phyloP scores from a whole-genome alignment of 2,329 filamentous ascomycete genomes.

The Endoconidiophora laricicola region DNA sequence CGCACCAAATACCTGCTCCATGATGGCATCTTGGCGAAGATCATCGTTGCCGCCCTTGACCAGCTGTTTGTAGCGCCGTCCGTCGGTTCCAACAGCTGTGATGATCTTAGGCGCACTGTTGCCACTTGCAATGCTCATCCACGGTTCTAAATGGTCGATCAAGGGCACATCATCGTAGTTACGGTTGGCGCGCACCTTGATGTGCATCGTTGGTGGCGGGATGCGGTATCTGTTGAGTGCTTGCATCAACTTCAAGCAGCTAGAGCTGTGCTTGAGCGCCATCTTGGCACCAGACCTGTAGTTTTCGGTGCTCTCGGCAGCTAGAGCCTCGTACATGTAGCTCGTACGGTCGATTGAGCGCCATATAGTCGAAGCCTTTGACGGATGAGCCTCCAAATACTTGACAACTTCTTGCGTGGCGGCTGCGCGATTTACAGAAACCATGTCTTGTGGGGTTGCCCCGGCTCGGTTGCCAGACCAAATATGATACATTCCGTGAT shows the following conservation, averaged over 20 bases:
- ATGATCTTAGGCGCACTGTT: conserved; percentile 90
- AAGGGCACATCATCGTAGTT: conserved; percentile 63
- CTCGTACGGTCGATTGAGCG: conserved; percentile 57
- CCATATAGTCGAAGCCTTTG: conserved; percentile 41
- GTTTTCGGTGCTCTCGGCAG: conserved; percentile 45
- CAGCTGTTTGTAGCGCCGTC: conserved; percentile 68
- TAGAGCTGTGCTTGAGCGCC: conserved; percentile 42
- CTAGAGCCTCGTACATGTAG: conserved; percentile 46
- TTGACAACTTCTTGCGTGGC: conserved; percentile 56
- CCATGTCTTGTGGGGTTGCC: conserved; percentile 53
- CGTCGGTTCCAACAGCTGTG: conserved; percentile 63
- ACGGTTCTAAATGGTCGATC: conserved; percentile 54
- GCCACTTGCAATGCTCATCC: conserved; percentile 73
- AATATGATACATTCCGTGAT: conserved; percentile 94
- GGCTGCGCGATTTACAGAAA: conserved; percentile 53
- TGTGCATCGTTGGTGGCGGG: conserved; percentile 77
- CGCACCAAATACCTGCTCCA: conserved; percentile 98
- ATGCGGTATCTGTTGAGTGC: conserved; percentile 50
- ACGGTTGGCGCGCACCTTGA: conserved; percentile 54
- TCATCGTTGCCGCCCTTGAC: conserved; percentile 95
- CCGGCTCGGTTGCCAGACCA: conserved; percentile 64
- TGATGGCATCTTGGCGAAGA: conserved; percentile 88
- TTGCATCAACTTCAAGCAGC: conserved; percentile 46
- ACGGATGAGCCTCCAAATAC: conserved; percentile 36
- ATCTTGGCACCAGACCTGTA: conserved; percentile 54